Conservation (phyloP, 805 yeast species). For the Kockiozyma suomiensis region DNA sequence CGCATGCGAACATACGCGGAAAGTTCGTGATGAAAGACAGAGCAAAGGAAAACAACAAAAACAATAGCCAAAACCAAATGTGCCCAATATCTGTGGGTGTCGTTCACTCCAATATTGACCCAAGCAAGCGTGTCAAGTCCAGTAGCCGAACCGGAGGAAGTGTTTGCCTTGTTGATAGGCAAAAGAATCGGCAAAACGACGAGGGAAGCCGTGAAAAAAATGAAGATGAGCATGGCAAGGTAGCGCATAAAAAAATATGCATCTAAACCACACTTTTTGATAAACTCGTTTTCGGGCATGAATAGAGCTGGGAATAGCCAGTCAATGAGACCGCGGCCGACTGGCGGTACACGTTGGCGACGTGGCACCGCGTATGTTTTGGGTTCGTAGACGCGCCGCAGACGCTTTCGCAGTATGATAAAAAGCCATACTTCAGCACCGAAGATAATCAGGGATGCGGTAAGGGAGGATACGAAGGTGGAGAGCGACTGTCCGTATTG, state of each 20-base stretch:
- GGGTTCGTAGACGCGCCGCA: conserved; percentile 82
- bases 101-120: conserved; percentile 63
- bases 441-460: conserved; percentile 68
- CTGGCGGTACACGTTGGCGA: conserved; percentile 61
- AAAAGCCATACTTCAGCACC: conserved; percentile 64
- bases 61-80: conserved; percentile 65
- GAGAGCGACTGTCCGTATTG: conserved; percentile 55
- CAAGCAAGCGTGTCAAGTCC: conserved; percentile 73
- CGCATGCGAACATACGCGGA: conserved; percentile 53
- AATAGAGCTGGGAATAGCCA: conserved; percentile 71
- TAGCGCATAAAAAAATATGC: conserved; percentile 89
- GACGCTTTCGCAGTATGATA: conserved; percentile 63
- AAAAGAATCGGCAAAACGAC: conserved; percentile 67
- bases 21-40: conserved; percentile 60
- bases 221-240: conserved; percentile 56
- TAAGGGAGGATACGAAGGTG: conserved; percentile 71
- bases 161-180: conserved; percentile 58
- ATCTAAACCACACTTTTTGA: conserved; percentile 86
- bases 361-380: conserved; percentile 68
- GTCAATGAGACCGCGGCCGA: conserved; percentile 66
- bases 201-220: conserved; percentile 59
- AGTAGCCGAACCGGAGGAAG: conserved; percentile 34
- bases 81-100: conserved; percentile 54
- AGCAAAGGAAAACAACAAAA: conserved; percentile 60
- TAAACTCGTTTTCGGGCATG: conserved; percentile 72